Conservation (phyloP, 768 basidiomycete species). For the Boletus rufocinnamomeus region DNA sequence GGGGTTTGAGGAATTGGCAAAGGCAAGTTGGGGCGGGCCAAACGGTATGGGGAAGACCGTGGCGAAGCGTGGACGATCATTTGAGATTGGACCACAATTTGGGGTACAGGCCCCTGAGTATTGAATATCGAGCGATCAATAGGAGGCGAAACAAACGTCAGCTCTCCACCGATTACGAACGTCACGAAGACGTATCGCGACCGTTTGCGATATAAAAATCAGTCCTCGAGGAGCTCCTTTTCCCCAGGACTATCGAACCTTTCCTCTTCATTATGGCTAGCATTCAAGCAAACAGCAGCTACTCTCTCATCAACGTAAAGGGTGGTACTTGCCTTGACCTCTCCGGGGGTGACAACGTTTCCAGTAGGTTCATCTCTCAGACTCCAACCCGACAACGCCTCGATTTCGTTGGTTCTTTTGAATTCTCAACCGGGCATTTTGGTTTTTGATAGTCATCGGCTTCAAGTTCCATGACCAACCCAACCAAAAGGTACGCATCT, state of each 20-base stretch:
- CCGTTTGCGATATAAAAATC: background rate
- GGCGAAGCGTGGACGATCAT: background rate
- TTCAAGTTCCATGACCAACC: constrained; percentile 42
- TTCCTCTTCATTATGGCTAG: constrained; percentile 15
- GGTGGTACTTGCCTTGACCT: constrained; percentile 55
- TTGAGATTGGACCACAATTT: no score
- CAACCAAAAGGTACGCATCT: constrained; percentile 50
- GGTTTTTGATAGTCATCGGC: constrained; percentile 46
- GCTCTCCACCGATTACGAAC: background rate
- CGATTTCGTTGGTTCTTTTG: background rate
- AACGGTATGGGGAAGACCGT: constrained; percentile 34
- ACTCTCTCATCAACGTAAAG: constrained; percentile 53
- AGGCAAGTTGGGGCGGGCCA: constrained; percentile 28
- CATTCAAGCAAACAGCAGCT: constrained; percentile 40
- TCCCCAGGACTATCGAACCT: background rate
- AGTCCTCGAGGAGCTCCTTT: background rate
- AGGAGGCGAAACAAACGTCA: background rate
- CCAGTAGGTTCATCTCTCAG: constrained; percentile 38
- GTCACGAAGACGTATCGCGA: background rate
- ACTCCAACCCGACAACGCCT: background rate
- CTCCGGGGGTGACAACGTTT: constrained; percentile 50
- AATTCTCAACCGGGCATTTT: background rate
- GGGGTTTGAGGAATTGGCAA: constrained; percentile 52
- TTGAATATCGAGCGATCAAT: background rate
- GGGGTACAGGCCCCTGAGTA: background rate